Evolutionary conservation across 257 asterid species (phyloP).

Genomic region (Fraxinus cuspidata): DNA sequence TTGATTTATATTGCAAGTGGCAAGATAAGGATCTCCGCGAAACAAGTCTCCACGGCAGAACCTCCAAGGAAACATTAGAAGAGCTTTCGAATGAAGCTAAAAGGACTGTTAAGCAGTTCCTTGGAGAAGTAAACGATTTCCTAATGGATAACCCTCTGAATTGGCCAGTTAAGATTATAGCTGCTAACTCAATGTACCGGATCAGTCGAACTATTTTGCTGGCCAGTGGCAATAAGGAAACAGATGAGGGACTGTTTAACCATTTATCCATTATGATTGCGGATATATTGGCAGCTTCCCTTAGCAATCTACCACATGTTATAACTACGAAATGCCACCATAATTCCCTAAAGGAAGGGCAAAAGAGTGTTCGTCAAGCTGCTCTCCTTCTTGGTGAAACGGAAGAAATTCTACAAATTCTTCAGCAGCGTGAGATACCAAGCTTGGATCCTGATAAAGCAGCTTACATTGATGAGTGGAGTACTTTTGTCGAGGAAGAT

Average conservation of each 20-base stretch:
- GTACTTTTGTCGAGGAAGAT: neutral
- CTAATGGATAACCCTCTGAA: conserved; percentile 25
- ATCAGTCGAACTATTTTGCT: conserved; percentile 26
- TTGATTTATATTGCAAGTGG: conserved; percentile 29
- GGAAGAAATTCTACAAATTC: conserved; percentile 32
- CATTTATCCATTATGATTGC: conserved; percentile 34
- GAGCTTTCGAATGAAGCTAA: conserved; percentile 27
- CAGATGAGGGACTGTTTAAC: conserved; percentile 25
- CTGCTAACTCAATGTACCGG: conserved; percentile 44
- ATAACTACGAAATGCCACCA: conserved; percentile 27
- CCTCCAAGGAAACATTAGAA: conserved; percentile 16
- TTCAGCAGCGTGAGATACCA: conserved; percentile 11
- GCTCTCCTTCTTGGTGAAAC: conserved; percentile 28
- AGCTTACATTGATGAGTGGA: too few species aligned
- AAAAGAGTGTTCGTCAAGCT: conserved; percentile 30
- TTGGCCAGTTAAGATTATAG: conserved; percentile 26
- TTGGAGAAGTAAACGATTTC: neutral
- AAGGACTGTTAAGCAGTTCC: conserved; percentile 19
- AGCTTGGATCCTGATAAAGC: too few species aligned
- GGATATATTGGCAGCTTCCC: conserved; percentile 45
- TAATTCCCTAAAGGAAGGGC: conserved; percentile 32
- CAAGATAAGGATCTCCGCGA: conserved; percentile 25
- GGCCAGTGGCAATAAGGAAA: neutral
- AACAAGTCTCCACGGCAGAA: neutral
- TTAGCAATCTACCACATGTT: conserved; percentile 32